Base-by-base conservation (phyloP, 768 basidiomycete species). In the Tulasnella sp. region DNA sequence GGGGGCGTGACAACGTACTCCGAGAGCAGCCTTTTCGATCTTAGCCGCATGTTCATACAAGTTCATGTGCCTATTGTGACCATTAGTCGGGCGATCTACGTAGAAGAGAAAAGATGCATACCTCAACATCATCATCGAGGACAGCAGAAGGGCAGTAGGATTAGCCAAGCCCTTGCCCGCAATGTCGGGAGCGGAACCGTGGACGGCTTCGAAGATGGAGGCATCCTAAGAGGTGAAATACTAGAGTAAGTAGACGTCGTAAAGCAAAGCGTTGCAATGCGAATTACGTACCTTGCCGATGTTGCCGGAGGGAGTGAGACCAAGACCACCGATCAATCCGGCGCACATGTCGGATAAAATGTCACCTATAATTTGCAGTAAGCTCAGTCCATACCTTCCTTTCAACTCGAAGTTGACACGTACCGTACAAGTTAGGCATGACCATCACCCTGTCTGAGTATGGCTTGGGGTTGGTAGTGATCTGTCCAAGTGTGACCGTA, bases 131-230 rank as follows among this genome's bases (percentile, higher is more conserved):
- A 99, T 99, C 81, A 99, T 87, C 79, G 95, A 96, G 81, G 95
- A 97, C 81, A 99, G 86, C 76, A 99, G 88, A 71, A 99, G 90
- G 3, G 98, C 98, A n/a, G 98, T 99, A n/a, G 98, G 98, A 88
- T 99, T 99, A 84, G 98, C 97, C 82, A 96, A 88, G 81, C 95
- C 95, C 84, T 95, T 94, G 83, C 94, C 93, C 93, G 95, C 97
- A 84, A 99, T 99, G 85, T 99, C 98, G n/a, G 98, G 97, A 9
- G 98, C 98, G 27, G 97, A 98, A 79, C 98, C 98, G 86, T 99
- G 98, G 16, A 99, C 98, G 81, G 98, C 98, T 87, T 99, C 98
- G 83, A 99, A 99, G 85, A 99, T 99, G 78, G 97, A 98, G 46
- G 98, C 98, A 86, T 98, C 96, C 93, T 96, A 82, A 38, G 78